Conservation (phyloP, 306 rosid species). For the Prinsepia uniflora region DNA sequence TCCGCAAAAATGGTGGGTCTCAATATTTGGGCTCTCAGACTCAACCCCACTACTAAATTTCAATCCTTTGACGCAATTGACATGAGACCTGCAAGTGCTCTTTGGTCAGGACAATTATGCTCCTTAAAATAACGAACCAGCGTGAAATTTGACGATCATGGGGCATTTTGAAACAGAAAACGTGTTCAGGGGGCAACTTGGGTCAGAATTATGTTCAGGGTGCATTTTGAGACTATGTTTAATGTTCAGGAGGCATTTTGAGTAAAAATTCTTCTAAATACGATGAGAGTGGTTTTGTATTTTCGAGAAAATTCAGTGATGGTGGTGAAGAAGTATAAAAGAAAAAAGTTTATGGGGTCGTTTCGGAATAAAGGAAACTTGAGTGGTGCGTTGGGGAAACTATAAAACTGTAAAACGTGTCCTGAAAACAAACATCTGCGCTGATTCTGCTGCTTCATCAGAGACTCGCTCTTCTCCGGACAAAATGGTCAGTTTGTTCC, state of each 20-base stretch:
- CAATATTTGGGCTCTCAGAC: no score
- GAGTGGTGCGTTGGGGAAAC: slow-evolving; percentile 2
- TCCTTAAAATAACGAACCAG: no score
- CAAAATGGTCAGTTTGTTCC: slow-evolving; percentile 13
- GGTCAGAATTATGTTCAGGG: no score
- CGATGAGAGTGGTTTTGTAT: background rate
- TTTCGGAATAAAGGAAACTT: background rate
- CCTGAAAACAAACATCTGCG: background rate
- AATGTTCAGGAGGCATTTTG: no score
- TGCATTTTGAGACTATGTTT: no score
- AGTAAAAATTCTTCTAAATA: background rate
- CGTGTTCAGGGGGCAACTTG: no score
- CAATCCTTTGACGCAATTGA: background rate
- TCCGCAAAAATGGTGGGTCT: no score
- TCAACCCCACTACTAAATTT: no score
- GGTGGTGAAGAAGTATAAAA: background rate
- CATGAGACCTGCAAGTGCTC: no score
- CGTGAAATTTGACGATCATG: no score
- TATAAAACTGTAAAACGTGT: slow-evolving; percentile 5
- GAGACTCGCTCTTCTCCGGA: slow-evolving; percentile 8
- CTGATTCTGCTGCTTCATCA: background rate
- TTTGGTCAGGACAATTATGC: no score
- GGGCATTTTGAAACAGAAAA: no score
- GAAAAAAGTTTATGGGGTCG: background rate
- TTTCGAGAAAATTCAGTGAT: background rate